Evolutionary conservation across 1,284 basidiomycete genomes (phyloP).

Genomic region (Ceratorhiza oryzae-sativae): DNA sequence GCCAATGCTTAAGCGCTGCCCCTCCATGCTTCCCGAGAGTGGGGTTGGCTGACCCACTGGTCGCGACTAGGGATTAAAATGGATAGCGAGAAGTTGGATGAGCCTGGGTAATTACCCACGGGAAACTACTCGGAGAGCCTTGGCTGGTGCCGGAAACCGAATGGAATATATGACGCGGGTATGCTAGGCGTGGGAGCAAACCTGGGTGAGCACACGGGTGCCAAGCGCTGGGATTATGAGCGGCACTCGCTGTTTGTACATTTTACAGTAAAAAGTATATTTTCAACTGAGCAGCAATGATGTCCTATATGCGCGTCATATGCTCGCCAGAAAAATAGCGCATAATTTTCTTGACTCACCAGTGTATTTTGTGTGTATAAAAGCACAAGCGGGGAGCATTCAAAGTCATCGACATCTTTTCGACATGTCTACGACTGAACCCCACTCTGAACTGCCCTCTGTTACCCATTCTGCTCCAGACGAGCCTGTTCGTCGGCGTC

Average conservation of each 20-base stretch:
- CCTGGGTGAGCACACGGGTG: conserved; percentile 11
- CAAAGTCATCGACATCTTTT: background rate
- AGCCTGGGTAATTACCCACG: background rate
- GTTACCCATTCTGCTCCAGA: background rate
- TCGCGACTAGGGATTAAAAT: conserved; percentile 5
- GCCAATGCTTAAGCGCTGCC: too few relatives aligned
- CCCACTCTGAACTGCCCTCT: background rate
- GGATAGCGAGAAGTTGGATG: conserved; percentile 3
- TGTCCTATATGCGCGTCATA: background rate
- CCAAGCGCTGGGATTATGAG: background rate
- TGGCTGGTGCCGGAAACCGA: background rate
- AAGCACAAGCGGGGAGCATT: background rate
- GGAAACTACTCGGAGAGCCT: background rate
- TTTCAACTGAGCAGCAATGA: background rate
- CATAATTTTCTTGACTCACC: background rate
- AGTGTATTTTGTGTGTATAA: background rate
- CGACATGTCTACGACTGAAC: background rate
- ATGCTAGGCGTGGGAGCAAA: background rate
- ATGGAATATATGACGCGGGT: background rate
- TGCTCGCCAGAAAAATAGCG: background rate
- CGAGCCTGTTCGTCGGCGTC: conserved; percentile 2
- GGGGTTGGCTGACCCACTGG: too few relatives aligned
- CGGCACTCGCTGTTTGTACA: background rate
- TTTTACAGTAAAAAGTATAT: background rate
- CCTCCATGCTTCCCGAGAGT: too few relatives aligned